A percentile compares a stretch with the other conserved stretches of the same genome.
phyloP scores from a whole-genome alignment of 2,329 filamentous ascomycete species.

The Hypoxylon sp. region DNA sequence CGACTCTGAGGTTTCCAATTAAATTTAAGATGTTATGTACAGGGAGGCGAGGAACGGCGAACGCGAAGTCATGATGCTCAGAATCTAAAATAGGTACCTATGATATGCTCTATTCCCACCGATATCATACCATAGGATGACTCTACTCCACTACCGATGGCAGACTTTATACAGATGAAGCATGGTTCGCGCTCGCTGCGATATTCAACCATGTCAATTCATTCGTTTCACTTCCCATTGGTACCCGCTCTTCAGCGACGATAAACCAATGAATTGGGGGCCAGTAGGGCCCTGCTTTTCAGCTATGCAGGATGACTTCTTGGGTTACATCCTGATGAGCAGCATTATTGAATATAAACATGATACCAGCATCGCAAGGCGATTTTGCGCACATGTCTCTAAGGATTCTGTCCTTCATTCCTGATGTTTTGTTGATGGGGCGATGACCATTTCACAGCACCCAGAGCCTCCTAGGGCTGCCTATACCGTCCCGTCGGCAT shows the following conservation, averaged over 20 bases:
- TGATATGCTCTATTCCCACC: background rate
- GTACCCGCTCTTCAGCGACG: background rate
- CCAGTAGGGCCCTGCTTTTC: background rate
- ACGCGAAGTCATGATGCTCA: background rate
- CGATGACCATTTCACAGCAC: constrained; percentile 1
- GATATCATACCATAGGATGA: background rate
- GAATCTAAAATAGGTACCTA: background rate
- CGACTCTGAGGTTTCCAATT: background rate
- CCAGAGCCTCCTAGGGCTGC: background rate
- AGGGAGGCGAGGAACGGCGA: background rate
- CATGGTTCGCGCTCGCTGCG: background rate
- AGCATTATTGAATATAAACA: background rate
- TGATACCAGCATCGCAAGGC: background rate
- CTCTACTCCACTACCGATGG: background rate
- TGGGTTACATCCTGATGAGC: background rate
- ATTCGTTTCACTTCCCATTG: background rate
- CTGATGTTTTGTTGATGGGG: background rate
- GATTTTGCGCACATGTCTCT: background rate
- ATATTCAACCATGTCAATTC: background rate
- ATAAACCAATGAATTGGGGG: constrained; percentile 1
- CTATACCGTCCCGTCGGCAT: background rate
- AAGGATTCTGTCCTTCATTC: background rate
- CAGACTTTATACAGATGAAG: background rate
- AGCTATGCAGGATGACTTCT: constrained; percentile 3
- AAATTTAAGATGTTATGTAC: background rate